These are phyloP conservation scores for Cutaneotrichosporon sp. DNA, from an alignment of 1,284 basidiomycete species.

Conservation along the genomic window DNA sequence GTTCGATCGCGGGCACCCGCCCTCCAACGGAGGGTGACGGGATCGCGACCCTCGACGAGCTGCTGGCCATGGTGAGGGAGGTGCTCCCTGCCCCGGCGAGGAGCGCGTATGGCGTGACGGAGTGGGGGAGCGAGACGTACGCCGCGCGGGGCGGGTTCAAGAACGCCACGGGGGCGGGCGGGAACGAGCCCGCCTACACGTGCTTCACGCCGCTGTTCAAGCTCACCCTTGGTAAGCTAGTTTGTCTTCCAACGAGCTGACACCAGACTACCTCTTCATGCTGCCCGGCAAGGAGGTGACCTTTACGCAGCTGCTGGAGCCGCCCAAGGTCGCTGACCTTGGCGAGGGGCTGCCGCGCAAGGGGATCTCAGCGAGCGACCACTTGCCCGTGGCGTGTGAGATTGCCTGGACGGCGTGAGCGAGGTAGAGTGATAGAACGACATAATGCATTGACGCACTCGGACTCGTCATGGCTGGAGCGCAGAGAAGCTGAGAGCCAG, in stretches of 20 bases:
- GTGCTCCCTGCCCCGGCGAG: constrained; percentile 27
- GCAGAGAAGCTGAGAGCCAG: no score
- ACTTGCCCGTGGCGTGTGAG: constrained; percentile 67
- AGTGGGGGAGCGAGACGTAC: constrained; percentile 51
- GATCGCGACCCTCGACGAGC: constrained; percentile 65
- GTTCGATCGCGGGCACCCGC: constrained; percentile 73
- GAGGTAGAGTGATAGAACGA: neutral
- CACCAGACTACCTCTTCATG: constrained; percentile 79
- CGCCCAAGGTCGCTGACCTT: constrained; percentile 66
- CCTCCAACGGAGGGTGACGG: constrained; percentile 65
- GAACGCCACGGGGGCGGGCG: constrained; percentile 56
- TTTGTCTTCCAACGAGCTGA: no score
- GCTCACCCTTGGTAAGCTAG: constrained; percentile 68
- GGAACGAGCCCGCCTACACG: constrained; percentile 63
- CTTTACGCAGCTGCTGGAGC: constrained; percentile 66
- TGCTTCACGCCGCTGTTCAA: constrained; percentile 63
- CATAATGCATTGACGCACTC: neutral
- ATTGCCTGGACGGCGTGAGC: constrained; percentile 20
- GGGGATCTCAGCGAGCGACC: constrained; percentile 81
- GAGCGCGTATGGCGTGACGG: constrained; percentile 60
- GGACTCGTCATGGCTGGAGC: no score
- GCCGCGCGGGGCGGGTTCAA: constrained; percentile 57
- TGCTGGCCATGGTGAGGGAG: constrained; percentile 61
- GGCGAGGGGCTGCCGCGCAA: constrained; percentile 75
- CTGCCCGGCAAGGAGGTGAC: constrained; percentile 46